Evolutionary conservation across 2,329 filamentous ascomycete genomes (phyloP).

Genomic region (Colletotrichum nymphaeae): DNA sequence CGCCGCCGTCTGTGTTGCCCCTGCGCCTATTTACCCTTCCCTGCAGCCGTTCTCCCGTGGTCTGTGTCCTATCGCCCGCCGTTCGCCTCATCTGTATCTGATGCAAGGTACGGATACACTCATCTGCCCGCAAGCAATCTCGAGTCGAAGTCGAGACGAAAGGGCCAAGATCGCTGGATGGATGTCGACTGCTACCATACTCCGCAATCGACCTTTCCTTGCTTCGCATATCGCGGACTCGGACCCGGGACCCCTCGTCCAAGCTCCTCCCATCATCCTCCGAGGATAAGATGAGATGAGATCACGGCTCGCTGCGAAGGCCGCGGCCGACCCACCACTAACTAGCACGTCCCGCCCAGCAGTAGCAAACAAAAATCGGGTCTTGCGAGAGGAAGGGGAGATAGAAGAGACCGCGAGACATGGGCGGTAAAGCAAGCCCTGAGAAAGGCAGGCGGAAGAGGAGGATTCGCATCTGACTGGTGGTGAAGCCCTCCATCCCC

Average conservation of each 20-base stretch:
- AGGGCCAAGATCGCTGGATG: constrained; percentile 16
- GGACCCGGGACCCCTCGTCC: not conserved
- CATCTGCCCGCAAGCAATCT: not conserved
- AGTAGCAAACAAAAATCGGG: constrained; percentile 28
- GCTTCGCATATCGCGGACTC: constrained; percentile 29
- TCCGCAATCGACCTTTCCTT: constrained; percentile 17
- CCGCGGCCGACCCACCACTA: constrained; percentile 39
- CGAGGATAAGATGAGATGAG: constrained; percentile 32
- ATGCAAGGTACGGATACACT: constrained; percentile 33
- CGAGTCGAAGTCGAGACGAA: constrained; percentile 10
- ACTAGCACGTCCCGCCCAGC: constrained; percentile 15
- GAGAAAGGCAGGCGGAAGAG: constrained; percentile 48
- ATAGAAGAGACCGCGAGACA: constrained; percentile 35
- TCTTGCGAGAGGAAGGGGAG: not conserved
- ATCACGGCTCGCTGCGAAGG: constrained; percentile 33
- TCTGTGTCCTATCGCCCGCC: constrained; percentile 32
- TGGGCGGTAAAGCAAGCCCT: constrained; percentile 51
- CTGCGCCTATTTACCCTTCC: constrained; percentile 35
- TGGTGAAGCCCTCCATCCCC: not conserved
- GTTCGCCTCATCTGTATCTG: constrained; percentile 34
- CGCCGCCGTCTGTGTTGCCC: constrained; percentile 32
- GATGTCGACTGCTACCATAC: constrained; percentile 11
- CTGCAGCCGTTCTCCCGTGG: constrained; percentile 37
- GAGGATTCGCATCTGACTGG: constrained; percentile 29
- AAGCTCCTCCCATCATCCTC: not conserved